A percentile compares a stretch with the other conserved stretches of the same genome.
Conservation (phyloP, 176 grass and related monocot genomes). For the Aegilops sharonensis region DNA sequence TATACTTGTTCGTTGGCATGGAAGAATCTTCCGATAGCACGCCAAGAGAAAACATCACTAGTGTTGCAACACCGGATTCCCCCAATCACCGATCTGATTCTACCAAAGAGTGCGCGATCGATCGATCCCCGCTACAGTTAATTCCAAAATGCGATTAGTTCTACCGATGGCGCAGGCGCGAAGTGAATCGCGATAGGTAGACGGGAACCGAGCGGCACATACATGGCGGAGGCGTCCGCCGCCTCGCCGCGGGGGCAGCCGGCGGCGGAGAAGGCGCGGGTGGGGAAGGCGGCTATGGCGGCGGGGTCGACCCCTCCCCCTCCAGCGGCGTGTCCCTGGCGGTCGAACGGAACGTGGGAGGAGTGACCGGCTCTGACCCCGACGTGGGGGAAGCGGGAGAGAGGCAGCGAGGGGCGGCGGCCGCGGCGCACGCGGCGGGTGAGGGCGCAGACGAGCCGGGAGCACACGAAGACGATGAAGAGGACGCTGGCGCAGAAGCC, state of each 20-base stretch:
- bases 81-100: background rate
- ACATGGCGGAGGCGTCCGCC: constrained; percentile 1
- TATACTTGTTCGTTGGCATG: background rate
- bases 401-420: background rate
- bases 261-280: background rate
- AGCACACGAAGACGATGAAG: constrained; percentile 17
- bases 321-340: background rate
- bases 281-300: constrained; percentile 27
- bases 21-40: background rate
- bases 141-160: background rate
- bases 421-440: background rate
- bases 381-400: background rate
- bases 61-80: background rate
- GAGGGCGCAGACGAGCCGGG: constrained; percentile 11
- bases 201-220: background rate
- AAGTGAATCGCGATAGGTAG: background rate
- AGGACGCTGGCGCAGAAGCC: constrained; percentile 15
- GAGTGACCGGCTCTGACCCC: background rate
- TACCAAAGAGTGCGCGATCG: background rate
- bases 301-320: constrained; percentile 5
- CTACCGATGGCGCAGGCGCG: background rate
- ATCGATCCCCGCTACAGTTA: background rate
- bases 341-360: background rate
- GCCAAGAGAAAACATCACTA: background rate
- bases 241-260: background rate